Evolutionary conservation across 257 asterid genomes (phyloP).

Genomic region (Petrea volubilis): DNA sequence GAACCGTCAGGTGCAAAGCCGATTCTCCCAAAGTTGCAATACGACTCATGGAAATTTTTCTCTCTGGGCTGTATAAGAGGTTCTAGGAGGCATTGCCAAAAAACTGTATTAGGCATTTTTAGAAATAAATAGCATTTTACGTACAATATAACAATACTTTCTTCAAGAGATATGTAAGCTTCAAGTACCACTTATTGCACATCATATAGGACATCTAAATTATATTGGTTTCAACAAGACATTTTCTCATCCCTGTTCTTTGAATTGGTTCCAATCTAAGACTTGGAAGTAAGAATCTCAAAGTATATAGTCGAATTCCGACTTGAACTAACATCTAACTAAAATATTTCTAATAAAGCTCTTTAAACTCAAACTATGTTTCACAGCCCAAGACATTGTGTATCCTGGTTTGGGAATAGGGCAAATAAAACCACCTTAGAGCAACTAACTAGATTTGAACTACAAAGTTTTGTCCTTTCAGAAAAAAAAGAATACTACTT

Average conservation of each 20-base stretch:
- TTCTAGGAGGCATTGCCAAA: neutral
- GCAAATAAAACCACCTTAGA: neutral
- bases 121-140: neutral
- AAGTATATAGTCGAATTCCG: neutral
- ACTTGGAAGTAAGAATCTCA: constrained; percentile 5
- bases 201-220: neutral
- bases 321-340: neutral
- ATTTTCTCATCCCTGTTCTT: neutral
- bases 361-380: neutral
- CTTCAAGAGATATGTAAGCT: neutral
- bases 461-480: neutral
- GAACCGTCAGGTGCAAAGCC: neutral
- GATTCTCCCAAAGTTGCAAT: neutral
- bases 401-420: neutral
- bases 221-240: neutral
- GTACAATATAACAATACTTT: neutral
- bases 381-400: neutral
- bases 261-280: neutral
- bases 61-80: neutral
- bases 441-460: neutral
- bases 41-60: neutral
- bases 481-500: neutral
- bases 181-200: neutral
- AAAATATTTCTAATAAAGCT: neutral
- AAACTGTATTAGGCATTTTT: neutral